Evolutionary conservation across 768 basidiomycete genomes (phyloP), one percentile per base, ranked within the genome.

Genomic region (Suillus decipiens): DNA sequence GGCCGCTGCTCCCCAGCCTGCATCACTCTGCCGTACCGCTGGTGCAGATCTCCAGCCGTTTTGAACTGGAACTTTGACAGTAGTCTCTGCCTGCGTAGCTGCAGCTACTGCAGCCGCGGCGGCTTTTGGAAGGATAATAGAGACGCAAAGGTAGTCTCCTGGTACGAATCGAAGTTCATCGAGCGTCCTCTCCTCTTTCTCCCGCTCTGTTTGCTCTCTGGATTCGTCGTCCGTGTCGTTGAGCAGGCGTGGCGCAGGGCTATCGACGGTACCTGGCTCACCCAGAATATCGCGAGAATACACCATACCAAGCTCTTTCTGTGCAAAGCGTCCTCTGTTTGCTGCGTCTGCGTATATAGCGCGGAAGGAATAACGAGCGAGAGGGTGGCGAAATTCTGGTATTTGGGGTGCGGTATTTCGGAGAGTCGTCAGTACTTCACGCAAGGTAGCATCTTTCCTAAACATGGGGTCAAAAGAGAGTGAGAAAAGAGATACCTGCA

Each of bases 231-330:
- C 76, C 0, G 67, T 62, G 63, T 88, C 88, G 51, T 86, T 83
- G 24, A 87, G 75, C 3, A 92, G 80, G 2, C 88, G 82, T 0
- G 87, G 81, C 0, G 89, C 89, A 7, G 85, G 78, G 15, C 73
- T 73, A 45, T 81, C 79, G 24, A 89, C 72, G 1, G 87, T 75
- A 39, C 90, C 90, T 4, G 89, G 88, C 73, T 92, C 92, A 55
- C 91, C 91, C 2, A 92, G 84, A 66, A 93, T 89, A 75, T 93
- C 93, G 65, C 92, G 87, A 50, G 91, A 90, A 74, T 91, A 90
- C 43, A 94, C 88, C 69, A 84, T 83, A 33, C 92, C 92, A 48
- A 94, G 84, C 48, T 94, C 92, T 76, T 93, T 93, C 72, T 86
- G 84, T 0, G 86, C 78, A 66, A 88, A 90, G 17, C 86, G 83